Evolutionary conservation across 495 filamentous ascomycete genomes (phyloP), one percentile per base, ranked within the genome.

Genomic region (Cetradonia linearis): DNA sequence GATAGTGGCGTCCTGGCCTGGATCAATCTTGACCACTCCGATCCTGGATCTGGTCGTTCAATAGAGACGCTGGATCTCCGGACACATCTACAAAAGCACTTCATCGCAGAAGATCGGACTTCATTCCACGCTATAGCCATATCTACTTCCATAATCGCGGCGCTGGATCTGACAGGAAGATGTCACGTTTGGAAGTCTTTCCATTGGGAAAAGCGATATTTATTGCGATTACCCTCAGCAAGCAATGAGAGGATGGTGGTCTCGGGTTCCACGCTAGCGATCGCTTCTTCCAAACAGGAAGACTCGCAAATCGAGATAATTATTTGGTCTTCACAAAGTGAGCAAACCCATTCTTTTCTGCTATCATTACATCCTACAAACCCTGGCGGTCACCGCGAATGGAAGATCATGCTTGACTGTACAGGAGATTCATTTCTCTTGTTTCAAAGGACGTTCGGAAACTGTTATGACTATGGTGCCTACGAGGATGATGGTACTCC

Each of bases 1-100:
- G 42, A 40, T 20, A n/a, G 9, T 36, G 56, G 56, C 31, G 10
- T 58, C 27, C 2, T 58, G 10, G 56, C 42, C 42, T 58, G 56
- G 56, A 25, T 27, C 23, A 18, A 56, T 38, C 6, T 1, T 2
- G 16, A 23, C 2, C 33, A 33, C 3, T 55, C 23, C 16, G 18
- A 37, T 18, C 33, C 1, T 8, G 3, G 20, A 8, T n/a, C 13
- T 8, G 2, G 2, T 36, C 33, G 28, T 54, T n/a, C 18, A 5
- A 36, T 54, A 54, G 44, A 37, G 33, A 9, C 16, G 10, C 10
- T 48, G 30, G 42, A 58, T 25, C 56, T 58, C 28, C 20, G 20
- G 25, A 58, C 56, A 23, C 14, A 30, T 14, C 38, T 47, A 14
- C 20, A 33, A 25, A 33, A n/a, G 25, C 7, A 33, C 2, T 48